These are phyloP conservation scores for Neurospora sp. DNA, from an alignment of 495 filamentous ascomycete species.

Conservation along the genomic window DNA sequence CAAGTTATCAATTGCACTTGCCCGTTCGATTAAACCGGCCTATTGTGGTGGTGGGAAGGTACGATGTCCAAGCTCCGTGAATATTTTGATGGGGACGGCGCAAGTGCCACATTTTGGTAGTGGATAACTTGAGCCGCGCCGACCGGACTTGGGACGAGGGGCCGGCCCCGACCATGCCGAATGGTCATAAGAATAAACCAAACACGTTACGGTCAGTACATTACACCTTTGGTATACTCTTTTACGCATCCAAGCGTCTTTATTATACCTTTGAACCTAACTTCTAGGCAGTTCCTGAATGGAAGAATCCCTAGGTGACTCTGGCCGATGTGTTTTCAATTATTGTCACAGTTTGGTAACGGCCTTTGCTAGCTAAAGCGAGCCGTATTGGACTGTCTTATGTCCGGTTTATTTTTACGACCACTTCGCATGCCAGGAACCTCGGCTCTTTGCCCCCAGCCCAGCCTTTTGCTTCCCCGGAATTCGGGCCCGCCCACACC, in stretches of 20 bases:
- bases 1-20: neutral
- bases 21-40: neutral
- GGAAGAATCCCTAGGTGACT: too few relatives aligned
- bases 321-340: too few relatives aligned
- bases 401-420: too few relatives aligned
- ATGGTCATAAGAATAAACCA: too few relatives aligned
- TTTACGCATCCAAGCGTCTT: too few relatives aligned
- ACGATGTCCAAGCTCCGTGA: neutral
- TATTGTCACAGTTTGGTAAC: too few relatives aligned
- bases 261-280: too few relatives aligned
- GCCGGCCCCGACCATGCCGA: neutral
- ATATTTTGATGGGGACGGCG: neutral
- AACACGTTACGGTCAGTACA: too few relatives aligned
- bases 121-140: neutral
- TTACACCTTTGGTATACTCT: too few relatives aligned
- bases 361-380: too few relatives aligned
- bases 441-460: neutral
- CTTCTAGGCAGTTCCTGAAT: too few relatives aligned
- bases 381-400: too few relatives aligned
- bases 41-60: neutral
- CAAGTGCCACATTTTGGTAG: neutral
- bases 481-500: neutral
- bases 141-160: neutral
- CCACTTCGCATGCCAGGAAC: neutral
- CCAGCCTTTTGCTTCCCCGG: neutral